Conservation (phyloP, 208 protist genomes). For the Trypanosoma caninum region DNA sequence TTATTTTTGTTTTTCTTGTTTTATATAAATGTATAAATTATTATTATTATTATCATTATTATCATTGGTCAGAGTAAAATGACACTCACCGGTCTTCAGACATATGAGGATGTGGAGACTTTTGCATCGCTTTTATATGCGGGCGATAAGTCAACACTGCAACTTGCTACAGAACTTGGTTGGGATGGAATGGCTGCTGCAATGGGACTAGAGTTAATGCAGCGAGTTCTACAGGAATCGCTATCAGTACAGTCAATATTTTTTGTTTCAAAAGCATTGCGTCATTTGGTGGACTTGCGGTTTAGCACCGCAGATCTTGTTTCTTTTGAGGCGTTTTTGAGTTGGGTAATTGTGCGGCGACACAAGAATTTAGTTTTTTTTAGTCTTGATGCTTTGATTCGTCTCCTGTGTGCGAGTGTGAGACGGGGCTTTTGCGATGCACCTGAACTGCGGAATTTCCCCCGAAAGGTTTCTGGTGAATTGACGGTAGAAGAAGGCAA, state of each 20-base stretch:
- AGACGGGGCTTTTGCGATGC: slow-evolving; percentile 19
- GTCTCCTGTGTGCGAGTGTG: slow-evolving; percentile 19
- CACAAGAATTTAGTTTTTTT: slow-evolving; percentile 9
- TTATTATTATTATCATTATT: no score
- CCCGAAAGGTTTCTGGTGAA: slow-evolving; percentile 1
- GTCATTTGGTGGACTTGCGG: slow-evolving; percentile 35
- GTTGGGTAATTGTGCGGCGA: slow-evolving; percentile 20
- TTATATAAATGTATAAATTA: no score
- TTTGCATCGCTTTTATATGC: slow-evolving; percentile 27
- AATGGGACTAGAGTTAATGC: slow-evolving; percentile 29
- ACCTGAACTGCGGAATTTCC: slow-evolving; percentile 15
- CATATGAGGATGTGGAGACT: slow-evolving; percentile 22
- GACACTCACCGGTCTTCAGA: slow-evolving; percentile 14
- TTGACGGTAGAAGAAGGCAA: neutral
- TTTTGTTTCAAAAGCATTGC: slow-evolving; percentile 43
- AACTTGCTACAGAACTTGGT: slow-evolving; percentile 23
- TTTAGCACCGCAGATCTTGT: slow-evolving; percentile 18
- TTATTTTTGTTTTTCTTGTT: slow-evolving; percentile 7
- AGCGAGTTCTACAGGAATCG: slow-evolving; percentile 41
- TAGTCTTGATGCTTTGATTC: slow-evolving; percentile 15
- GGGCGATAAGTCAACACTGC: slow-evolving; percentile 27
- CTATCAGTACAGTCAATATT: slow-evolving; percentile 44
- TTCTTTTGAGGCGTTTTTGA: slow-evolving; percentile 19
- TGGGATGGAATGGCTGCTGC: slow-evolving; percentile 22
- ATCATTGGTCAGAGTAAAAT: no score